phyloP scores from a whole-genome alignment of 495 filamentous ascomycete species.

The Aspergillus coremiiformis region DNA sequence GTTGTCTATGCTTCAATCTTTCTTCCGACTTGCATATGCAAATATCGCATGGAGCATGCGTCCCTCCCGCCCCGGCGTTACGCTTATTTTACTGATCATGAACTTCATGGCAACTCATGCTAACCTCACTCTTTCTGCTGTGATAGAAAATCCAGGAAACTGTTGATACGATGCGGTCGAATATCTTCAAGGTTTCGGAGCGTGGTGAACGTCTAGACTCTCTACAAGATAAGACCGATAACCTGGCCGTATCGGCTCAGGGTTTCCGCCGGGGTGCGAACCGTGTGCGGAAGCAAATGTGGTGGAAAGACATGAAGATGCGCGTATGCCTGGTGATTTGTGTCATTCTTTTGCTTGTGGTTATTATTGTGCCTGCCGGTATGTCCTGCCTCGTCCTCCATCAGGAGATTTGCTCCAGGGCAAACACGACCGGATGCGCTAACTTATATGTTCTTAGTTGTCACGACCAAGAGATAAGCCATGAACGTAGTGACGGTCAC shows the following conservation, averaged over 20 bases:
- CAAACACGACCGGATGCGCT: conserved; percentile 8
- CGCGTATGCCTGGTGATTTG: conserved; percentile 87
- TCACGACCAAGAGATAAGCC: conserved; percentile 27
- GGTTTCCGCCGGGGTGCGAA: conserved; percentile 94
- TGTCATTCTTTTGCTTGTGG: conserved; percentile 77
- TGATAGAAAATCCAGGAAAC: conserved; percentile 92
- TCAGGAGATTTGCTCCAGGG: neutral
- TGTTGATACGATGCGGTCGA: conserved; percentile 86
- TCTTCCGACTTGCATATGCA: neutral
- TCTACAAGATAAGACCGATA: conserved; percentile 93
- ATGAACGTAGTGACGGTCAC: conserved; percentile 20
- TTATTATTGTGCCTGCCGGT: conserved; percentile 91
- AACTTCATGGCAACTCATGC: neutral
- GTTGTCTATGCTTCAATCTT: neutral
- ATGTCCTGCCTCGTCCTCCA: conserved; percentile 22
- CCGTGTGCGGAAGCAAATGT: conserved; percentile 90
- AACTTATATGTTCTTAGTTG: conserved; percentile 19
- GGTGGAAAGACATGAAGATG: conserved; percentile 99
- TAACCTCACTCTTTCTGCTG: conserved; percentile 11
- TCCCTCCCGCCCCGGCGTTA: neutral
- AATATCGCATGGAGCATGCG: neutral
- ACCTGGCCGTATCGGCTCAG: conserved; percentile 80
- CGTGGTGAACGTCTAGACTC: conserved; percentile 85
- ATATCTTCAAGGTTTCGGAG: conserved; percentile 86
- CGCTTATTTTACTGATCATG: neutral